These are phyloP conservation scores for Candida sanyiensis DNA, from an alignment of 805 yeast species.

Conservation along the genomic window DNA sequence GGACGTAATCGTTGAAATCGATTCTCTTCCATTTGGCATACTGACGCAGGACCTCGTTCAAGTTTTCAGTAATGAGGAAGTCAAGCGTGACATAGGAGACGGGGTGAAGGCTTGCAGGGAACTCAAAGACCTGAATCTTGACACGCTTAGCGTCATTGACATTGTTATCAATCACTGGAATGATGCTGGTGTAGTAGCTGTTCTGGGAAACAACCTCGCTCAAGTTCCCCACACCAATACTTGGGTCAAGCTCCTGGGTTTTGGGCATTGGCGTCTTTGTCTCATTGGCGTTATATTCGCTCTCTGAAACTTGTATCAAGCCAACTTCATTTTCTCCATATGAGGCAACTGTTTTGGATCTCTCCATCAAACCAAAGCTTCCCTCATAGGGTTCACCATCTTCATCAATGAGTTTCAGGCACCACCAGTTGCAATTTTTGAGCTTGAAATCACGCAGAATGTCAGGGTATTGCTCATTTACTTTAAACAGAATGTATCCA, in stretches of 20 bases:
- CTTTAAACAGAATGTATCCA: conserved; percentile 42
- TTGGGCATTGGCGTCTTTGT: conserved; percentile 47
- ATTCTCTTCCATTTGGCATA: conserved; percentile 31
- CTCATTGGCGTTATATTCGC: conserved; percentile 42
- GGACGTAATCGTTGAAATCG: conserved; percentile 32
- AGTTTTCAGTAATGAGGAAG: conserved; percentile 29
- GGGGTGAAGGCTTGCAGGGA: conserved; percentile 29
- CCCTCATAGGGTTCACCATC: conserved; percentile 90
- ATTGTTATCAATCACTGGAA: conserved; percentile 23
- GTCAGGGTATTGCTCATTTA: conserved; percentile 9
- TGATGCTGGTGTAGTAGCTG: conserved; percentile 34
- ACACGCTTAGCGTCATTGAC: conserved; percentile 26
- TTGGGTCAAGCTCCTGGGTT: conserved; percentile 3
- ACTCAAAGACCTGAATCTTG: conserved; percentile 28
- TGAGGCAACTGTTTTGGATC: conserved; percentile 58
- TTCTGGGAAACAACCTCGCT: conserved; percentile 20
- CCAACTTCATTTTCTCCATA: conserved; percentile 84
- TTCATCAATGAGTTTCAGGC: conserved; percentile 79
- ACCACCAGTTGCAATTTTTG: conserved; percentile 63
- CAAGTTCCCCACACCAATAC: conserved; percentile 1
- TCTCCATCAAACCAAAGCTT: conserved; percentile 80
- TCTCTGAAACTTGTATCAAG: conserved; percentile 51
- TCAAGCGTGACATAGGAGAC: conserved; percentile 26
- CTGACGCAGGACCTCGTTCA: conserved; percentile 33
- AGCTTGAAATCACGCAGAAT: conserved; percentile 1